Evolutionary conservation across 768 basidiomycete species (phyloP).

Genomic region (Candolleomyces aberdarensis): DNA sequence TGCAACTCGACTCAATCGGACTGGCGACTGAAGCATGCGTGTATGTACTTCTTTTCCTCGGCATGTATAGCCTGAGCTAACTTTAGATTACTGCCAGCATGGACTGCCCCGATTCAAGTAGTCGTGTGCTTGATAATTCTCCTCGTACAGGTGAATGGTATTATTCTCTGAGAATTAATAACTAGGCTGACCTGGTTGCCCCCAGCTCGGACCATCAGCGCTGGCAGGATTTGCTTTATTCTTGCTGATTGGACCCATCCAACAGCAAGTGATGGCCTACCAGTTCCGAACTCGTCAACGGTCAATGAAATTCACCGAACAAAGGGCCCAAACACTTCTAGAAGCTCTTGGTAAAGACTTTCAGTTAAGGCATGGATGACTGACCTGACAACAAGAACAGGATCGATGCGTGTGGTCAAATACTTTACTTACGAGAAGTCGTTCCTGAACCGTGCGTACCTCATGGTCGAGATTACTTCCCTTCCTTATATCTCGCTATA

Average conservation of each 20-base stretch:
- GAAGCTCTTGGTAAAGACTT: slow-evolving; percentile 51
- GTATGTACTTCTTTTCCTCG: slow-evolving; percentile 13
- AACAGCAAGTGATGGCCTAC: slow-evolving; percentile 59
- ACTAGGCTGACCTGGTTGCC: neutral
- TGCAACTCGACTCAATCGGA: neutral
- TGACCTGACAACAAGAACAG: slow-evolving; percentile 18
- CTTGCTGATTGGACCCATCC: slow-evolving; percentile 57
- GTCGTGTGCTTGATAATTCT: slow-evolving; percentile 57
- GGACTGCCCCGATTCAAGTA: slow-evolving; percentile 70
- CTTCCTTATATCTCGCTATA: slow-evolving; percentile 17
- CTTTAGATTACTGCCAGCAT: slow-evolving; percentile 27
- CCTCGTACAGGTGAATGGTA: slow-evolving; percentile 44
- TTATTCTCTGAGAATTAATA: neutral
- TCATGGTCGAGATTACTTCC: too few species aligned
- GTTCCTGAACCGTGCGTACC: slow-evolving; percentile 54
- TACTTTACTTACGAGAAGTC: slow-evolving; percentile 73
- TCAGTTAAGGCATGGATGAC: neutral
- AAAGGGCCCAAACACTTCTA: slow-evolving; percentile 58
- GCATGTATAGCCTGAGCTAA: neutral
- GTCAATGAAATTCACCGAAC: slow-evolving; percentile 62
- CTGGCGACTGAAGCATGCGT: slow-evolving; percentile 34
- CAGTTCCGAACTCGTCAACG: slow-evolving; percentile 51
- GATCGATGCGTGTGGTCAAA: slow-evolving; percentile 71
- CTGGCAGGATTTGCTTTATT: slow-evolving; percentile 70
- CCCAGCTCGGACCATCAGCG: slow-evolving; percentile 64